Percentiles rank a stretch among this genome's conserved stretches.
These are phyloP conservation scores for Ogataea trehaloabstinens DNA, from an alignment of 805 yeast genomes.

Conservation along the genomic window DNA sequence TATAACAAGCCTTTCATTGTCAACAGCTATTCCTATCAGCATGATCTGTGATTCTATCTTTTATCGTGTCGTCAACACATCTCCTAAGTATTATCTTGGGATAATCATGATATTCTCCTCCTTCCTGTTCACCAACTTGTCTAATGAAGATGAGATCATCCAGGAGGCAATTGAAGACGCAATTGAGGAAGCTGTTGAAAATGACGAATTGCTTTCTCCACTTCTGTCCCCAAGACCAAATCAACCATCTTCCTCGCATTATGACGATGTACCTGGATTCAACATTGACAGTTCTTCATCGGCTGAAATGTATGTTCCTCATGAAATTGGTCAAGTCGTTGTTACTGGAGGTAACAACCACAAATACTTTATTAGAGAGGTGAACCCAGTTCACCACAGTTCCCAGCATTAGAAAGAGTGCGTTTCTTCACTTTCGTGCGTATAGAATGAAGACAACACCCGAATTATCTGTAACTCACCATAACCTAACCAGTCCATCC, in stretches of 20 bases:
- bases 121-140: constrained; percentile 45
- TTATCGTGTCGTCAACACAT: constrained; percentile 33
- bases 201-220: constrained; percentile 46
- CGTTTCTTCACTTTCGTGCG: no score
- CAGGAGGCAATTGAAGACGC: constrained; percentile 48
- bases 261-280: constrained; percentile 25
- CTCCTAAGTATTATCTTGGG: constrained; percentile 42
- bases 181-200: constrained; percentile 44
- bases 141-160: constrained; percentile 43
- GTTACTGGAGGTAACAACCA: constrained; percentile 35
- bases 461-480: no score
- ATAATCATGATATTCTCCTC: constrained; percentile 46
- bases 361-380: constrained; percentile 33
- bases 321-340: constrained; percentile 21
- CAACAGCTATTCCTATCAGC: constrained; percentile 52
- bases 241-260: constrained; percentile 3
- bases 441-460: no score
- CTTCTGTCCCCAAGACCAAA: constrained; percentile 41
- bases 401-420: constrained; percentile 1
- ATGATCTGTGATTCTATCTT: constrained; percentile 44
- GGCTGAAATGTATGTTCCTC: background rate
- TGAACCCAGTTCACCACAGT: constrained; percentile 7
- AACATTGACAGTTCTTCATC: constrained; percentile 17
- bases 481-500: constrained; percentile 52
- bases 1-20: constrained; percentile 48